Percentiles rank a stretch among this genome's conserved stretches.
Evolutionary conservation across 2,329 filamentous ascomycete genomes (phyloP).

Genomic region (Venturia pyrina): DNA sequence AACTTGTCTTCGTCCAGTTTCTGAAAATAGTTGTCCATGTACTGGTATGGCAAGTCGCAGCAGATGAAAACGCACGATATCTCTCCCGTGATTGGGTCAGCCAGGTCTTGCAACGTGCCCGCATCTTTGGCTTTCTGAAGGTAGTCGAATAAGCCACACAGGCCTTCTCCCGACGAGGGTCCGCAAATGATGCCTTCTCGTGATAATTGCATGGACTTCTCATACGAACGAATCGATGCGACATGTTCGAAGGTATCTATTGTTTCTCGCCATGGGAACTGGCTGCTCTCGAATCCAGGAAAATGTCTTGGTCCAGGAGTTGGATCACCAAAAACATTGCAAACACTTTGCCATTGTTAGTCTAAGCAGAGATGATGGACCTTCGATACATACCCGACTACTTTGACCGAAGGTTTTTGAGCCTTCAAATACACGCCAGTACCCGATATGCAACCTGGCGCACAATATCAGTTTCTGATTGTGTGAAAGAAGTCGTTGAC

Average conservation of each 20-base stretch:
- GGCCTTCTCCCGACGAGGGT: constrained; percentile 50
- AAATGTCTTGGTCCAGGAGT: constrained; percentile 48
- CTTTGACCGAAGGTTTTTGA: constrained; percentile 15
- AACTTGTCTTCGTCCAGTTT: constrained; percentile 42
- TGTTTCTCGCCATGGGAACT: constrained; percentile 49
- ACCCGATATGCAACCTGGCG: constrained; percentile 11
- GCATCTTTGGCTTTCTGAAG: constrained; percentile 39
- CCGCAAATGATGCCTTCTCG: constrained; percentile 50
- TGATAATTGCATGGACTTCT: constrained; percentile 43
- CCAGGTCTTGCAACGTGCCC: constrained; percentile 35
- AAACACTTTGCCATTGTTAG: constrained; percentile 35
- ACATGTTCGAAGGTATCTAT: constrained; percentile 49
- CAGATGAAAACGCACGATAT: constrained; percentile 50
- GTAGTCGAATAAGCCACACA: constrained; percentile 42
- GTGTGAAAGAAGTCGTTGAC: background rate
- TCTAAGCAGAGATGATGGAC: constrained; percentile 15
- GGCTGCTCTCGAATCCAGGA: constrained; percentile 38
- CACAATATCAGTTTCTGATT: background rate
- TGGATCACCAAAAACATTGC: constrained; percentile 46
- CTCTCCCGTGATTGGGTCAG: constrained; percentile 30
- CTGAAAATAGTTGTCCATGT: constrained; percentile 50
- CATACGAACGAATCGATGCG: constrained; percentile 44
- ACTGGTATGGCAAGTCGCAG: constrained; percentile 55
- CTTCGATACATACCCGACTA: constrained; percentile 21
- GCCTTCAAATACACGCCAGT: constrained; percentile 15